Evolutionary conservation across 352 stramenopile species (phyloP), one percentile per base, ranked within the genome.

Genomic region (Thalassiosira tumida): DNA sequence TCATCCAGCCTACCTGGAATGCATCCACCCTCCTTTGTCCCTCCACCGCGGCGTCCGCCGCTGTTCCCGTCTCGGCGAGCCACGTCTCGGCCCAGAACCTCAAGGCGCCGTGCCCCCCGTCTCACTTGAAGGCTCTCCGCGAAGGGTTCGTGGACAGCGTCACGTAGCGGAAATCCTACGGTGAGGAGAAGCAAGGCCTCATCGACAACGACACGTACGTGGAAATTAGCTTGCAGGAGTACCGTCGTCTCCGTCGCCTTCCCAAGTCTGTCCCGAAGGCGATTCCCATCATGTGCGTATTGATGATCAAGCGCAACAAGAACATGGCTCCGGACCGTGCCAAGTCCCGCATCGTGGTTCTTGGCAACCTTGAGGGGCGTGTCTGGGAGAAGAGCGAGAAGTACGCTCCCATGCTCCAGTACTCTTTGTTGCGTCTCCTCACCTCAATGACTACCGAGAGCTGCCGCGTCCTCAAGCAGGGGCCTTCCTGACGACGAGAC

Each of bases 321-420:
- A 64, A 92, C 29, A 43, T 69, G 2, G 80, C 79, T 24, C 88
- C 91, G 3, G 29, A 86, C 50, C 51, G 79, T 3, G 88, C 91
- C 24, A 95, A 95, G 76, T 93, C 77, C 13, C 33, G 88, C 2
- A 94, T 94, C 41, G 89, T 95, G 0, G 78, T 91, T 5, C 69
- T 94, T 2, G 82, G 91, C 31, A 94, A 95, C 62, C 62, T 67
- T 75, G 81, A 92, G 14, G 65, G 77, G 26, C 33, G 62, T 21
- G 86, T 50, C 14, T 43, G 10, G 6, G 87, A 89, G 24, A 78
- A 41, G 21, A 67, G 88, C n/a, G 87, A 92, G 3, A 31, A 51
- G n/a, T 86, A 64, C 13, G 82, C 84, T 3, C 84, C 81, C 29
- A 81, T 95, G n/a, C 74, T 93, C 21, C 47, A 83, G 24, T 87